Conservation (phyloP, 345 rosid species). For the Melaleuca alternifolia region DNA sequence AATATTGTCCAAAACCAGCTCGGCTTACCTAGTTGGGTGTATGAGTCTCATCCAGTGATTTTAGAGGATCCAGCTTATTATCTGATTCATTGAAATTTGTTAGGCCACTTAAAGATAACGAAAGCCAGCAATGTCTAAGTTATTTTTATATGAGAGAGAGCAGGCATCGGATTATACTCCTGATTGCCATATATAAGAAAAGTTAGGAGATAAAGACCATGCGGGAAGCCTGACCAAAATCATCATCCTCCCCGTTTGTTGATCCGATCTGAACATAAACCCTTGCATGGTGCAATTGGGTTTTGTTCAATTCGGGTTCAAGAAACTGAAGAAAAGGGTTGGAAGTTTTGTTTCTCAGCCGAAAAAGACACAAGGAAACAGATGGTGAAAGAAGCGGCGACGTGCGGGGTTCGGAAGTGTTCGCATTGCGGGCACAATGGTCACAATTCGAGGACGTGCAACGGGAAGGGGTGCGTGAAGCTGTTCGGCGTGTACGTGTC, state of each 20-base stretch:
- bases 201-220: background rate
- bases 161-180: background rate
- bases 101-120: background rate
- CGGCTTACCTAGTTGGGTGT: background rate
- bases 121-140: background rate
- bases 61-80: background rate
- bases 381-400: background rate
- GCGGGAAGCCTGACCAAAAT: background rate
- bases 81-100: background rate
- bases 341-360: background rate
- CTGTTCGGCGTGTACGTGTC: background rate
- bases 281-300: background rate
- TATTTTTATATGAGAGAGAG: background rate
- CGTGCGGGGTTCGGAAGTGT: conserved; percentile 38
- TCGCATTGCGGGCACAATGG: conserved; percentile 54
- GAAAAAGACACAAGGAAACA: background rate
- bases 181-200: background rate
- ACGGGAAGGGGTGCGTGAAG: background rate
- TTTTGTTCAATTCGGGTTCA: background rate
- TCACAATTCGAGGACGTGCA: conserved; percentile 54
- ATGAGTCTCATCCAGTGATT: background rate
- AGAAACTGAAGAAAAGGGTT: background rate
- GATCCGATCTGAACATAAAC: background rate
- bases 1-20: background rate
- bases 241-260: background rate